Base-by-base conservation (phyloP, 352 stramenopile species). In the Phytophthora pistaciae region DNA sequence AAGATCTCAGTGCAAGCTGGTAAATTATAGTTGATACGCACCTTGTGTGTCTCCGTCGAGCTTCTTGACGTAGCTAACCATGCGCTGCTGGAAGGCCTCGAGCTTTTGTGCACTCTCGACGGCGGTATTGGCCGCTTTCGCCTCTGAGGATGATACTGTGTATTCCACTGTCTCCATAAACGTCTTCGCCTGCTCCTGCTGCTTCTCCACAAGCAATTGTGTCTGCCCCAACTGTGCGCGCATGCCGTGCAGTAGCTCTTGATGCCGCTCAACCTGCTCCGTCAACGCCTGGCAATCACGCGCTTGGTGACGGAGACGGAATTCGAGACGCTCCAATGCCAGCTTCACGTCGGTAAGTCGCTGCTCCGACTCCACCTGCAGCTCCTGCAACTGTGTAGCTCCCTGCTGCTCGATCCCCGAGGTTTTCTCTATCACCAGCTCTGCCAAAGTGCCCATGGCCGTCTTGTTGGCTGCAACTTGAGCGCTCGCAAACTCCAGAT, bases 261-360 rank as follows among this genome's bases (percentile, higher is more conserved):
- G 78, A 8, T 92, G 78, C 6, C 61, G 21, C 42, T 90, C 82
- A 0, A 83, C 68, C 25, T 87, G 84, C 49, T 92, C 80, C 0
- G 65, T 64, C 33, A 92, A 55, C 16, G 80, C 64, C 53, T 87
- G 74, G 16, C 75, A 88, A 55, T 90, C 80, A 0, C 82, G 80
- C 11, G 79, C 38, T 44, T 90, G 84, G 56, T 92, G 84, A 29
- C 84, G 86, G 61, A 90, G 83, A n/a, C 80, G 78, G n/a, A 92
- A 90, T 57, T 92, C 84, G n/a, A 92, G 69, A 20, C 80, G 78
- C 44, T 92, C 77, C 16, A 90, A 70, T 9, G 79, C 69, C 29
- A 87, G 48, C 33, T 83, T 78, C 20, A 86, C 42, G 23, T 89
- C 82, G 10, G 74, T 84, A 20, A 89, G 70, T 21, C 63, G 75